A percentile compares a stretch with the other conserved stretches of the same genome.
Conservation (phyloP, 2,329 filamentous ascomycete genomes). For the Fusarium pseudonygamai region DNA sequence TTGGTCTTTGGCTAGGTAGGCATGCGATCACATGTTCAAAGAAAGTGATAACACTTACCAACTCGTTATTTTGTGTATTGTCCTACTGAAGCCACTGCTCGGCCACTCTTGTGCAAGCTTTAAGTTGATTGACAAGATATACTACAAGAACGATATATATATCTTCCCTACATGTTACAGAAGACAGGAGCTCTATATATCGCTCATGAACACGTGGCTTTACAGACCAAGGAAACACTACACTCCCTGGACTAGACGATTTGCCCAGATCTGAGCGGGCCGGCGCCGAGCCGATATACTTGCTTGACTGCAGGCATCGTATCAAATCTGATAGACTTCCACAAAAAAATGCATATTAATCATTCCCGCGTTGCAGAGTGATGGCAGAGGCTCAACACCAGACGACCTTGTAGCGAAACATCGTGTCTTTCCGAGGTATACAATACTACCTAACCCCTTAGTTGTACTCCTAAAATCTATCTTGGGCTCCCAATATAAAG, state of each 20-base stretch:
- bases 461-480: too few species aligned
- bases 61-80: not conserved
- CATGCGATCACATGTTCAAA: not conserved
- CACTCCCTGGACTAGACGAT: not conserved
- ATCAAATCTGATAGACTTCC: not conserved
- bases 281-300: fast-evolving
- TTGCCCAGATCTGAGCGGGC: not conserved
- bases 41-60: not conserved
- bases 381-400: not conserved
- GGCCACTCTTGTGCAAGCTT: not conserved
- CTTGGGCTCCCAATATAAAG: not conserved
- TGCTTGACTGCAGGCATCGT: not conserved
- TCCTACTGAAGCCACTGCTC: not conserved
- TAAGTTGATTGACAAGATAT: too few species aligned
- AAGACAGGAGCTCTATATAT: too few species aligned
- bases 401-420: too few species aligned
- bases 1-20: not conserved
- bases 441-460: too few species aligned
- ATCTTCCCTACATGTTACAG: too few species aligned
- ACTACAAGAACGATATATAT: too few species aligned
- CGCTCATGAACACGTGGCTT: not conserved
- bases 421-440: not conserved
- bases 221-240: too few species aligned
- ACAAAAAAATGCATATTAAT: too few species aligned
- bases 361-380: not conserved